Conservation (phyloP, 139 green algal species). For the Haematococcus lacustris region DNA sequence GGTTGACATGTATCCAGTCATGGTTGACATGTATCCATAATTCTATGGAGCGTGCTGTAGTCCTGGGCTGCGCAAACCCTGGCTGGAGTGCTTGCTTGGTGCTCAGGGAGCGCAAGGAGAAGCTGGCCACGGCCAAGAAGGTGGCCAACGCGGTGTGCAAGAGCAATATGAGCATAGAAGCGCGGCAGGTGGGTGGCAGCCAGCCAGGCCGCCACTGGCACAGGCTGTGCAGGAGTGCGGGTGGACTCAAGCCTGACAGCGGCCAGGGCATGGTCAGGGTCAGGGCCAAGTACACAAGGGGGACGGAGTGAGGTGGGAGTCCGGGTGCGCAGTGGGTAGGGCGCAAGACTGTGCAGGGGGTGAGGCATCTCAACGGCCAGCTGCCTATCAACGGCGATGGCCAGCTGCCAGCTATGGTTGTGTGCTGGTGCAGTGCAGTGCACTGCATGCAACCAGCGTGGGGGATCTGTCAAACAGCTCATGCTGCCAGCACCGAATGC, state of each 20-base stretch:
- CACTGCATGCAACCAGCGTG: too few relatives aligned
- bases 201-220: conserved; percentile 10
- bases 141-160: conserved; percentile 44
- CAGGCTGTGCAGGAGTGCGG: background rate
- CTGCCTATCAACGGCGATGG: too few relatives aligned
- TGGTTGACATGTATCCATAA: background rate
- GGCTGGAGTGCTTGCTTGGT: background rate
- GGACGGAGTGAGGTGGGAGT: too few relatives aligned
- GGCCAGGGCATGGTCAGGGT: background rate
- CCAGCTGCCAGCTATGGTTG: too few relatives aligned
- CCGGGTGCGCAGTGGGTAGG: too few relatives aligned
- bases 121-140: conserved; percentile 62
- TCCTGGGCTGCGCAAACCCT: background rate
- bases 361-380: background rate
- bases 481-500: background rate
- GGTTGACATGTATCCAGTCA: background rate
- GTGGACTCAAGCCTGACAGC: background rate
- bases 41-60: background rate
- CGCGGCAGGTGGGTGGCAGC: conserved; percentile 1
- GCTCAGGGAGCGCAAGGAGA: conserved; percentile 33
- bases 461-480: background rate
- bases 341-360: background rate
- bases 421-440: too few relatives aligned
- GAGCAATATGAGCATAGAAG: conserved; percentile 67
- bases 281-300: background rate